Conservation (phyloP, 169 alveolate species). For the Plasmodium coatneyi region DNA sequence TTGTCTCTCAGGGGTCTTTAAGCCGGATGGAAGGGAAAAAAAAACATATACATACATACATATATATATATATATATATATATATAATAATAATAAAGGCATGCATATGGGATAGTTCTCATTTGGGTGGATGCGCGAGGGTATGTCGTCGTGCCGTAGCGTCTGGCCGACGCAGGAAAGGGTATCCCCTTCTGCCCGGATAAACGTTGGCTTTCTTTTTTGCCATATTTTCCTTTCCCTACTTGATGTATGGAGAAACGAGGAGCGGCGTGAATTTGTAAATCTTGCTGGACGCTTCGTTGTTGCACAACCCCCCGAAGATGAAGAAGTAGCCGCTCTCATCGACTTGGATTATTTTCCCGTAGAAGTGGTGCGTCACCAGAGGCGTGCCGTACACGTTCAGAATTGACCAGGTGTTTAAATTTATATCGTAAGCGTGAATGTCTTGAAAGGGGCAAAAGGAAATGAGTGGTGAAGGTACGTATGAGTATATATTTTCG, state of each 20-base stretch:
- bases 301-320: constrained; percentile 71
- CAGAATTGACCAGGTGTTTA: constrained; percentile 53
- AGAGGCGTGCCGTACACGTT: constrained; percentile 54
- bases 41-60: too few relatives aligned
- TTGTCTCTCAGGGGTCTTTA: constrained; percentile 9
- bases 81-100: neutral
- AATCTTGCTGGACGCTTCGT: constrained; percentile 23
- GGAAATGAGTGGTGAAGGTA: neutral
- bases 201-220: neutral
- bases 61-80: too few relatives aligned
- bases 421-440: constrained; percentile 50
- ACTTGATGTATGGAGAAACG: constrained; percentile 17
- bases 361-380: constrained; percentile 61
- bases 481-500: neutral
- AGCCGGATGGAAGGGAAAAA: neutral
- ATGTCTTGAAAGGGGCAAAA: constrained; percentile 19
- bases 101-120: neutral
- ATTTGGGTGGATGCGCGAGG: neutral
- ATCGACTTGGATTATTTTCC: constrained; percentile 47
- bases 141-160: neutral
- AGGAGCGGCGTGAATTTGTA: constrained; percentile 60
- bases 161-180: neutral
- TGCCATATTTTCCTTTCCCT: neutral
- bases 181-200: neutral
- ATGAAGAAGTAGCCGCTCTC: constrained; percentile 62